phyloP scores from a whole-genome alignment of 139 green algal species.

The Closterium sp. region DNA sequence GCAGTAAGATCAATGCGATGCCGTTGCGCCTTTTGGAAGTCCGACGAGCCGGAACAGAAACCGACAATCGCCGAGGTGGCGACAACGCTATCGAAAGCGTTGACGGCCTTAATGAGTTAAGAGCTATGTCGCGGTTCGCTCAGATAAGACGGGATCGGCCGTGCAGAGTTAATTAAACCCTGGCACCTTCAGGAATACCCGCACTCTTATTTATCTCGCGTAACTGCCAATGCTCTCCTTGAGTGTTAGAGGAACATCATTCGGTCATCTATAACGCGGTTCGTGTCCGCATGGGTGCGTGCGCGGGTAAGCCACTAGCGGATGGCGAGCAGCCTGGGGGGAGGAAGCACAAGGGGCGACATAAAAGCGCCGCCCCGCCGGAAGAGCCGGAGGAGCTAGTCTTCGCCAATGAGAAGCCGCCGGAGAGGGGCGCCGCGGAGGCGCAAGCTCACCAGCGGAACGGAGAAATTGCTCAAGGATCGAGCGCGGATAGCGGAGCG shows the following conservation, averaged over 20 bases:
- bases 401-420: not conserved
- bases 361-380: not conserved
- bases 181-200: not conserved
- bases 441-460: not conserved
- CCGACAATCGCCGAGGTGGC: no score
- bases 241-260: no score
- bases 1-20: no score
- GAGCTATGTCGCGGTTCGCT: not conserved
- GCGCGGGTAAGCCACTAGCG: not conserved
- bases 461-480: not conserved
- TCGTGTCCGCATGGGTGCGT: not conserved
- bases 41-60: no score
- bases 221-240: no score
- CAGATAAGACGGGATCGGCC: not conserved
- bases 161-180: not conserved
- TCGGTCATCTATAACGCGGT: not conserved
- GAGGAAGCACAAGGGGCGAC: not conserved
- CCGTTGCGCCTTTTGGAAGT: no score
- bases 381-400: not conserved
- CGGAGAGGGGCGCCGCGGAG: not conserved
- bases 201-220: not conserved
- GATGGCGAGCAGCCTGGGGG: not conserved
- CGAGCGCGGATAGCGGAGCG: no score
- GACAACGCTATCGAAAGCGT: no score
- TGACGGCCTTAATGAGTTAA: not conserved